phyloP scores from a whole-genome alignment of 179 eudicot species.

The Silene vulgaris region DNA sequence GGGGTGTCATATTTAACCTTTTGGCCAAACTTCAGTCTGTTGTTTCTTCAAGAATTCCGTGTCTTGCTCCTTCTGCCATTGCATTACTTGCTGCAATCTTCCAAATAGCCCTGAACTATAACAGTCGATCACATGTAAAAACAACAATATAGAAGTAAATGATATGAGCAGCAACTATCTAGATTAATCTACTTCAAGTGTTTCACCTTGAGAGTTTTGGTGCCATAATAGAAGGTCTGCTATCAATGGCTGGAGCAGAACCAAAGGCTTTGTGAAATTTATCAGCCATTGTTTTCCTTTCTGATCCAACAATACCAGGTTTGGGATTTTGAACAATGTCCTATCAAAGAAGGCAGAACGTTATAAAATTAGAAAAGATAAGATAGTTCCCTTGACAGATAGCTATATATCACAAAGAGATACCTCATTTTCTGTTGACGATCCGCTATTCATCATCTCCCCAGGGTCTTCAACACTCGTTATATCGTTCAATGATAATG shows the following conservation, averaged over 20 bases:
- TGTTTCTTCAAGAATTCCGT: slow-evolving; percentile 40
- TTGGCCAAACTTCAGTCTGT: slow-evolving; percentile 40
- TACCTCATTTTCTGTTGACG: slow-evolving; percentile 62
- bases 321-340: slow-evolving; percentile 31
- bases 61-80: slow-evolving; percentile 63
- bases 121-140: slow-evolving; percentile 16
- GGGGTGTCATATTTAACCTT: slow-evolving; percentile 33
- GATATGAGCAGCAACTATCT: neutral
- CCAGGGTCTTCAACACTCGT: slow-evolving; percentile 37
- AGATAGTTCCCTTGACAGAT: neutral
- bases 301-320: slow-evolving; percentile 27
- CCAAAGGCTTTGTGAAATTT: slow-evolving; percentile 74
- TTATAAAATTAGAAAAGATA: neutral
- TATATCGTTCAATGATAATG: slow-evolving; percentile 24
- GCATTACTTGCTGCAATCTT: slow-evolving; percentile 68
- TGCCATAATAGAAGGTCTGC: slow-evolving; percentile 29
- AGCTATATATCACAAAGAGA: slow-evolving; percentile 14
- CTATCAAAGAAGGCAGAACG: slow-evolving; percentile 32
- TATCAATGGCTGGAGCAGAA: slow-evolving; percentile 35
- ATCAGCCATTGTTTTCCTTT: slow-evolving; percentile 62
- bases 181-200: slow-evolving; percentile 17
- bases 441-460: slow-evolving; percentile 44
- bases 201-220: slow-evolving; percentile 47
- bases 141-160: slow-evolving; percentile 3
- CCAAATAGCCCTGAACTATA: slow-evolving; percentile 53